A percentile compares a stretch with the other conserved stretches of the same genome.
Evolutionary conservation across 495 filamentous ascomycete species (phyloP).

Genomic region (Apodospora peruviana): DNA sequence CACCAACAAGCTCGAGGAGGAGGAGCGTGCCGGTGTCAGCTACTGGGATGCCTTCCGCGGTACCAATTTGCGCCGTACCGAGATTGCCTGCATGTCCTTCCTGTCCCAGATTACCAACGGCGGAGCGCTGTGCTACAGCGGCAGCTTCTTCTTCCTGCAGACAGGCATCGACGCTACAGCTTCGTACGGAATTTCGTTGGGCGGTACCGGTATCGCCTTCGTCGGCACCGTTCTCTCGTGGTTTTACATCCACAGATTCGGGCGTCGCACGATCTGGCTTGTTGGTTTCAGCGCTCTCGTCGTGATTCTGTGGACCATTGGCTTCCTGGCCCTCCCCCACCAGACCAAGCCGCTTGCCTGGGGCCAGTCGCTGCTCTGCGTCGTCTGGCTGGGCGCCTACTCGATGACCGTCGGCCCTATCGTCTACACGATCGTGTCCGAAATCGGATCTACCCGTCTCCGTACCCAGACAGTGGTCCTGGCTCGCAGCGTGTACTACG

Average conservation of each 20-base stretch:
- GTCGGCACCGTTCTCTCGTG: slow-evolving; percentile 36
- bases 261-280: slow-evolving; percentile 39
- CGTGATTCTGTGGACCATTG: slow-evolving; percentile 29
- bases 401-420: slow-evolving; percentile 38
- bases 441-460: slow-evolving; percentile 35
- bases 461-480: slow-evolving; percentile 33
- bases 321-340: slow-evolving; percentile 18
- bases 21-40: slow-evolving; percentile 45
- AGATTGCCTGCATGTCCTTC: slow-evolving; percentile 49
- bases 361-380: slow-evolving; percentile 27
- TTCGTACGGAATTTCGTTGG: slow-evolving; percentile 28
- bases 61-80: slow-evolving; percentile 57
- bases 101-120: slow-evolving; percentile 22
- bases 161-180: slow-evolving; percentile 24
- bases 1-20: slow-evolving; percentile 55
- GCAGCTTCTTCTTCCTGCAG: slow-evolving; percentile 42
- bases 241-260: slow-evolving; percentile 30
- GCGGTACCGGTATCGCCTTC: slow-evolving; percentile 35
- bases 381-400: slow-evolving; percentile 39
- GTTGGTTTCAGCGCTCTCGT: slow-evolving; percentile 23
- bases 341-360: slow-evolving; percentile 16
- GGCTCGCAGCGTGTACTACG: slow-evolving; percentile 29
- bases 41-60: slow-evolving; percentile 59
- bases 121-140: slow-evolving; percentile 23
- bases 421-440: slow-evolving; percentile 28